A percentile compares a stretch with the other conserved stretches of the same genome.
These are phyloP conservation scores for Colletotrichum falcatum DNA, from an alignment of 2,329 filamentous ascomycete genomes.

Conservation along the genomic window DNA sequence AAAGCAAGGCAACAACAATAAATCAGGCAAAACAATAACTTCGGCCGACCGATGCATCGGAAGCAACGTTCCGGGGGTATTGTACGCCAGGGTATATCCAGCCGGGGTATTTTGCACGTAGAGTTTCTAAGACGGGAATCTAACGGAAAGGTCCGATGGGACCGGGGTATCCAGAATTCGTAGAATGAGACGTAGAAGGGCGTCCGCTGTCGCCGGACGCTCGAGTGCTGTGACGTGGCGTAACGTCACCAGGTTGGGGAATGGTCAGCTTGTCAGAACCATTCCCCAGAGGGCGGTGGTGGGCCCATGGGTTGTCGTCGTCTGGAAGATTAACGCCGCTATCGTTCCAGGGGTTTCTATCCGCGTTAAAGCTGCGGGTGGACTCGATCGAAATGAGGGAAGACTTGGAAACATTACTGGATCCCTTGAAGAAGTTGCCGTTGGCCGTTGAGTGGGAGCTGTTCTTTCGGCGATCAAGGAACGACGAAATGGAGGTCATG, in stretches of 20 bases:
- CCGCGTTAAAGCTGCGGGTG: conserved; percentile 87
- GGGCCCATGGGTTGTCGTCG: conserved; percentile 79
- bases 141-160: conserved; percentile 92
- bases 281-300: conserved; percentile 72
- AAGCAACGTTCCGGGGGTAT: conserved; percentile 62
- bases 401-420: conserved; percentile 90
- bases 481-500: conserved; percentile 95
- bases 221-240: conserved; percentile 84
- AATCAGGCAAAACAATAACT: conserved; percentile 49
- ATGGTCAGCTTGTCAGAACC: conserved; percentile 74
- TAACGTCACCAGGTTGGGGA: conserved; percentile 82
- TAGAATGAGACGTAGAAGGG: conserved; percentile 94
- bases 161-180: conserved; percentile 94
- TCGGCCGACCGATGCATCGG: conserved; percentile 62
- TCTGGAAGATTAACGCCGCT: conserved; percentile 94
- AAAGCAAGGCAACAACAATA: conserved; percentile 47
- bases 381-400: conserved; percentile 97
- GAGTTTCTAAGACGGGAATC: conserved; percentile 61
- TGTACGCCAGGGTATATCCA: conserved; percentile 76
- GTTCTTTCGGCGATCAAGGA: conserved; percentile 95
- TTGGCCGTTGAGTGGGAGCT: conserved; percentile 86
- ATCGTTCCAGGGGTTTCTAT: conserved; percentile 98
- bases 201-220: conserved; percentile 91
- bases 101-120: conserved; percentile 70
- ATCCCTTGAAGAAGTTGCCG: conserved; percentile 91